Evolutionary conservation across 805 yeast species (phyloP).

Genomic region (Zygoascus biomembranicola): DNA sequence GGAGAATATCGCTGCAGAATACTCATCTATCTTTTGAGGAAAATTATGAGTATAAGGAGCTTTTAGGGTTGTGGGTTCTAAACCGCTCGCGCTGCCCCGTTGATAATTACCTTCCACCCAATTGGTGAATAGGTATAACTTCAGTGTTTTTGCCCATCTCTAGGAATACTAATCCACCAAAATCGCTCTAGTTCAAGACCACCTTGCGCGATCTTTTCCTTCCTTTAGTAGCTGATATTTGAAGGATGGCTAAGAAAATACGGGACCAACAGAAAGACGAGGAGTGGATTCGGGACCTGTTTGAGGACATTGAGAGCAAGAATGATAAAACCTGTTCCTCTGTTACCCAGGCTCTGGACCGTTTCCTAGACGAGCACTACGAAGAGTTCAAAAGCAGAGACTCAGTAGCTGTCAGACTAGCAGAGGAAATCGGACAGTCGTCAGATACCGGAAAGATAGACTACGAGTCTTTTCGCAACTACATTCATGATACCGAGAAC

Average conservation of each 20-base stretch:
- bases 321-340: neutral
- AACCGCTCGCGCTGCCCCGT: neutral
- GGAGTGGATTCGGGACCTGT: neutral
- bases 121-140: neutral
- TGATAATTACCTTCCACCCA: neutral
- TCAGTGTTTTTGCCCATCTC: neutral
- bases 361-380: neutral
- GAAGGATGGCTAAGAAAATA: neutral
- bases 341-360: neutral
- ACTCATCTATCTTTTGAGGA: too few relatives aligned
- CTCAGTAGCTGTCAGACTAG: neutral
- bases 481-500: slow-evolving; percentile 57
- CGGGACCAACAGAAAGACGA: neutral
- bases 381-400: neutral
- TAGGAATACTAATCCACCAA: neutral
- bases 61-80: too few relatives aligned
- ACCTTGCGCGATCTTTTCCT: neutral
- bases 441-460: slow-evolving; percentile 35
- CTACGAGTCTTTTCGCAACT: slow-evolving; percentile 56
- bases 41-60: too few relatives aligned
- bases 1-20: too few relatives aligned
- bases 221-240: neutral
- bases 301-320: neutral
- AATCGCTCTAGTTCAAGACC: neutral
- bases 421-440: neutral